A percentile compares a stretch with the other conserved stretches of the same genome.
These are phyloP conservation scores for Sporothrix brunneoviolacea DNA, from an alignment of 2,329 filamentous ascomycete species.

Conservation along the genomic window DNA sequence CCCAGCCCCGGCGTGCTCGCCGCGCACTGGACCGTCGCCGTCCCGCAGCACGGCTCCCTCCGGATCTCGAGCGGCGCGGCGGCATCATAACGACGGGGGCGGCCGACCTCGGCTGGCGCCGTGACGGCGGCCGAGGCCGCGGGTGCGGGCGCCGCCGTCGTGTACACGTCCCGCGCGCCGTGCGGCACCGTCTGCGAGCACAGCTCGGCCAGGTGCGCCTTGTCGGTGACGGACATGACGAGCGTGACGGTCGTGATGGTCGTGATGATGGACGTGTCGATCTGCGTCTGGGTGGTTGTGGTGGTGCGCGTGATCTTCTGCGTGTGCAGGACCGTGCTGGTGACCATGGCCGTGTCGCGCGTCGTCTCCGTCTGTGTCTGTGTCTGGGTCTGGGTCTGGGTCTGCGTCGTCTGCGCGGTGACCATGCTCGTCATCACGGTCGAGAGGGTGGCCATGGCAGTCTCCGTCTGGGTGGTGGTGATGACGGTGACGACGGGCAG, in stretches of 20 bases:
- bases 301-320: conserved; percentile 4
- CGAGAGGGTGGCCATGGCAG: too few species aligned
- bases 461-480: neutral
- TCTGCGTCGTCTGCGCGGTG: too few species aligned
- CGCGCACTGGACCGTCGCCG: neutral
- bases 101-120: too few species aligned
- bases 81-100: too few species aligned
- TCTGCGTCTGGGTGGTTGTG: conserved; percentile 6
- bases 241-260: conserved; percentile 14
- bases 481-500: neutral
- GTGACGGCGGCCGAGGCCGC: too few species aligned
- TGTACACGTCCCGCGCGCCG: neutral
- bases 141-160: too few species aligned
- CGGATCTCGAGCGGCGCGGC: neutral
- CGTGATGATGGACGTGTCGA: conserved; percentile 14
- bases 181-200: neutral
- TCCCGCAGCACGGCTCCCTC: neutral
- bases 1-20: conserved; percentile 1
- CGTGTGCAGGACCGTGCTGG: conserved; percentile 7
- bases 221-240: conserved; percentile 9
- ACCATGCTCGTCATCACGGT: too few species aligned
- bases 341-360: neutral
- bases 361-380: conserved; percentile 1
- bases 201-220: neutral
- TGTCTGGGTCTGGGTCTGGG: neutral